These are phyloP conservation scores for Leccinum longicurvipes DNA, from an alignment of 768 basidiomycete genomes.

Conservation along the genomic window DNA sequence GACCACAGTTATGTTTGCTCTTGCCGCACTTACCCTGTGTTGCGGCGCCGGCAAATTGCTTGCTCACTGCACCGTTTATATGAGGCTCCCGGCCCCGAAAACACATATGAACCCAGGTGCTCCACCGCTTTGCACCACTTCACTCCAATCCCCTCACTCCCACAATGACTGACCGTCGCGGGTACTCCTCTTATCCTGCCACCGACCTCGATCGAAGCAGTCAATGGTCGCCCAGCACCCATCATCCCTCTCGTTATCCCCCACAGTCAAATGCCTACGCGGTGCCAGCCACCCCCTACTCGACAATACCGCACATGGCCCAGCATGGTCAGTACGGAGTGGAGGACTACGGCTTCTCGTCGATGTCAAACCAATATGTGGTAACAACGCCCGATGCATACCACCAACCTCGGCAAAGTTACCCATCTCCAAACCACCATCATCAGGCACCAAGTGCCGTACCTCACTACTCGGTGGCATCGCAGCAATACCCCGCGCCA, in stretches of 20 bases:
- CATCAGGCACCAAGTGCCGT: constrained; percentile 35
- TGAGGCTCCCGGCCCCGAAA: constrained; percentile 30
- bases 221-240: constrained; percentile 25
- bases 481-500: constrained; percentile 28
- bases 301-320: constrained; percentile 20
- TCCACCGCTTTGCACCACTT: constrained; percentile 8
- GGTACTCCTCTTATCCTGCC: constrained; percentile 24
- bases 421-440: constrained; percentile 25
- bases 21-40: constrained; percentile 31
- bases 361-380: constrained; percentile 23
- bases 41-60: constrained; percentile 31
- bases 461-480: constrained; percentile 29
- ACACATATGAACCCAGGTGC: constrained; percentile 32
- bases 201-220: constrained; percentile 13
- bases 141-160: constrained; percentile 1
- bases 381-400: constrained; percentile 13
- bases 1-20: constrained; percentile 27
- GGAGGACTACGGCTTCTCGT: constrained; percentile 20
- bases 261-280: constrained; percentile 20
- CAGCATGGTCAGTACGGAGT: constrained; percentile 22
- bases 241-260: constrained; percentile 24
- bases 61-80: constrained; percentile 26
- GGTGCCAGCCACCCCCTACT: constrained; percentile 16
- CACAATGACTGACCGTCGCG: constrained; percentile 31
- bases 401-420: constrained; percentile 25